Conservation (phyloP, 2,329 filamentous ascomycete genomes). For the Magnaporthiopsis poae region DNA sequence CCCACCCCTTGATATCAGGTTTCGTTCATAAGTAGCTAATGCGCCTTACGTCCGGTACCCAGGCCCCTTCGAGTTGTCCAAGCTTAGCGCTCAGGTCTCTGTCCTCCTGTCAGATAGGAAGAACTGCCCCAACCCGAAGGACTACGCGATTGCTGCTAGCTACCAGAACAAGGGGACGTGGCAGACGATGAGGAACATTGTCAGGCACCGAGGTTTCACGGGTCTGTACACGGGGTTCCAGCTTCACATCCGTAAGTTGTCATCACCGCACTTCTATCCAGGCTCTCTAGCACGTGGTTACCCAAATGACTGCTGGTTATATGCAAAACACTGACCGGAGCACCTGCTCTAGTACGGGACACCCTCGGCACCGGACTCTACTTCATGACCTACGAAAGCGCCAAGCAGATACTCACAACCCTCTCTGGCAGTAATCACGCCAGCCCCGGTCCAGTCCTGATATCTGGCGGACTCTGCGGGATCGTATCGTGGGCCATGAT, state of each 20-base stretch:
- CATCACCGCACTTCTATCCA: not conserved
- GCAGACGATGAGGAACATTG: conserved; percentile 65
- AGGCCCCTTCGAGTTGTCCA: conserved; percentile 82
- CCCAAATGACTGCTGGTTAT: not conserved
- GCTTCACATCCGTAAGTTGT: conserved; percentile 60
- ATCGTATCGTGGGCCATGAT: conserved; percentile 74
- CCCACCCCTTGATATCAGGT: not conserved
- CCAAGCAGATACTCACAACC: conserved; percentile 71
- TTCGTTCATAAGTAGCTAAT: not conserved
- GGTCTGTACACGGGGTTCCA: conserved; percentile 75
- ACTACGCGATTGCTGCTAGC: conserved; percentile 52
- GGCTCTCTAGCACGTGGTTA: not conserved
- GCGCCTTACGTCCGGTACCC: not conserved
- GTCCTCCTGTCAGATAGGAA: conserved; percentile 59
- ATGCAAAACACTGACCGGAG: not conserved
- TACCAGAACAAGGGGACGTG: conserved; percentile 72
- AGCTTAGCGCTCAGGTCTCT: conserved; percentile 76
- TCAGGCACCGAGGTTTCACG: conserved; percentile 60
- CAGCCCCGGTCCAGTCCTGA: conserved; percentile 66
- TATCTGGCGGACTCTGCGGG: conserved; percentile 71
- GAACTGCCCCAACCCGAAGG: conserved; percentile 34
- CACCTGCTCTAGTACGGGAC: conserved; percentile 53
- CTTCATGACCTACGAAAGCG: conserved; percentile 81
- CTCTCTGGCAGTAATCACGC: conserved; percentile 63
- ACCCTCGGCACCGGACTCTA: conserved; percentile 77